phyloP scores from a whole-genome alignment of 495 filamentous ascomycete species.

The Achaetomiella virescens region DNA sequence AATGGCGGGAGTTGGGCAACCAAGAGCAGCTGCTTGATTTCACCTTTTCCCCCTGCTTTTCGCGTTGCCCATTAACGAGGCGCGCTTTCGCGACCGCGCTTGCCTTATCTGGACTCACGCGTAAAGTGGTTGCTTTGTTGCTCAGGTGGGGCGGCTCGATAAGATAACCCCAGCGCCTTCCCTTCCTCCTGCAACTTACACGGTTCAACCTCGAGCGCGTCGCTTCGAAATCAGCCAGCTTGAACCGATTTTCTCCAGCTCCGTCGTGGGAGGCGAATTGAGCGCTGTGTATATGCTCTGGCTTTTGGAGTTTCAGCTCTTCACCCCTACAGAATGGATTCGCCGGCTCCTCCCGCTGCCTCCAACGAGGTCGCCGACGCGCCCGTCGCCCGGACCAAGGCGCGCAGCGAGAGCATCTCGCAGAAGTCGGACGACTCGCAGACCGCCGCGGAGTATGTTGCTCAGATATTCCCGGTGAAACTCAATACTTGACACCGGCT shows the following conservation, averaged over 20 bases:
- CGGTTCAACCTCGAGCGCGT: neutral
- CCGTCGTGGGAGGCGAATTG: neutral
- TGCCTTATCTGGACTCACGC: conserved; percentile 24
- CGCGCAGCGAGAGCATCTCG: conserved; percentile 54
- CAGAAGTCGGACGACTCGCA: conserved; percentile 66
- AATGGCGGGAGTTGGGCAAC: conserved; percentile 4
- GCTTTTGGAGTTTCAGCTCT: neutral
- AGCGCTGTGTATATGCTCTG: neutral
- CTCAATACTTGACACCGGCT: neutral
- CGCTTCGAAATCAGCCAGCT: too few relatives aligned
- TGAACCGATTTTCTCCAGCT: too few relatives aligned
- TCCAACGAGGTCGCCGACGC: conserved; percentile 19
- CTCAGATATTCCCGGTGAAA: neutral
- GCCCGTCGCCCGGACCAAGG: conserved; percentile 21
- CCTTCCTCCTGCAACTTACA: neutral
- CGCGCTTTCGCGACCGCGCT: conserved; percentile 28
- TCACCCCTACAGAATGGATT: conserved; percentile 23
- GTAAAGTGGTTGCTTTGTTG: conserved; percentile 36
- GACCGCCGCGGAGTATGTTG: conserved; percentile 74
- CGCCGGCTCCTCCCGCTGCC: conserved; percentile 14
- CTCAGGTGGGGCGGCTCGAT: conserved; percentile 2
- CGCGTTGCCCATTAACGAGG: conserved; percentile 20
- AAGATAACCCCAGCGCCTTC: neutral
- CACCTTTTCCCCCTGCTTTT: conserved; percentile 15
- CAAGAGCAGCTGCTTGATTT: neutral